Base-by-base conservation (phyloP, 257 asterid species). In the Knoxia roxburghii region DNA sequence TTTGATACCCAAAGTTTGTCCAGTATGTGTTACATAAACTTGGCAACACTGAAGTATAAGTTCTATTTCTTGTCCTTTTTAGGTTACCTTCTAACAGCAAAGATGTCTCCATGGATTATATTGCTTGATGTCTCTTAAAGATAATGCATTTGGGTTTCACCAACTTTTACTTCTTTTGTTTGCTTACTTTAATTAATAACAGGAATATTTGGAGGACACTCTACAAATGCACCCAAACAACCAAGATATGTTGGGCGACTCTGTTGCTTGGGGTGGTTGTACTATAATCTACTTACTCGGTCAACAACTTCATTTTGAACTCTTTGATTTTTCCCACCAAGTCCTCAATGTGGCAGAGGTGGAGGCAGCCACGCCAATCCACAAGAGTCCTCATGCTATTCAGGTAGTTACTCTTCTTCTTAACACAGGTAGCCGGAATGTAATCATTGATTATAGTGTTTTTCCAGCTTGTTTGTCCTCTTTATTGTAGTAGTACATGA, bases 251-350 rank as follows among this genome's bases (percentile, higher is more conserved):
- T 64, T 93, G 90, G 98, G 98, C 4, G 98, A 93, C 77, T 89
- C 98, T 18, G 79, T 93, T 70, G 90, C 97, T 67, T 93, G 98
- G 98, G 97, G 97, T 65, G 98, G 96, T 73, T 93, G 98, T 68
- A 93, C 98, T 9, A 82, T 93, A 58, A 85, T 93, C 76, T 93
- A 93, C 81, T 81, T 93, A 76, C 95, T 93, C 23, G 98, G 98
- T 53, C 98, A 89, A 73, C 98, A 93, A 71, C 72, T 93, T 75
- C 98, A 93, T 73, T 93, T 87, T 43, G 97, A 93, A 75, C 85
- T 93, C 13, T 93, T 93, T 48, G 98, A 89, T 77, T 89, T 93
- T 84, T 93, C 98, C 35, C 89, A 93, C 78, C 98, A 93, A 82
- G 87, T 93, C 80, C 98, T 93, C 82, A 93, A 93, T 67, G 83